Evolutionary conservation across 2,329 filamentous ascomycete species (phyloP), one percentile per base, ranked within the genome.

Genomic region (Moelleriella libera): DNA sequence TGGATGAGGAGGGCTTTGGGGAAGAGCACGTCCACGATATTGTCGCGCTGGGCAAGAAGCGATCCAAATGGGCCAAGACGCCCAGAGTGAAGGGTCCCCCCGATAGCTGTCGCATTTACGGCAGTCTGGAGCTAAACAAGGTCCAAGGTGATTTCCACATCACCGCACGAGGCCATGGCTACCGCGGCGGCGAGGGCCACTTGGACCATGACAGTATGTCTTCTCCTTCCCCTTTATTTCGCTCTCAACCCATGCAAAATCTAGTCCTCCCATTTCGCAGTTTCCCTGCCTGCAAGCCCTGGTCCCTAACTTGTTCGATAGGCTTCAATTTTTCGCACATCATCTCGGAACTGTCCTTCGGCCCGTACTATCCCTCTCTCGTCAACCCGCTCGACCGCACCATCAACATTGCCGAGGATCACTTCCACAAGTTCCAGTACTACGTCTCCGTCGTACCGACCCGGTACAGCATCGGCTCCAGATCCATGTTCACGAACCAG

Each of bases 91-190:
- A 73, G 60, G 68, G 69, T 4, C 56, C 58, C 28, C 65, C 74
- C 12, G 85, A 95, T 63, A 84, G 85, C 52, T 98, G 92, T 64
- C 80, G 92, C 44, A 80, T 98, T 52, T 98, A 80, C 63, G 92
- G 92, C 34, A 94, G 80, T 57, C 65, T 98, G 63, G 85, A 94
- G 55, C 76, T 94, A 55, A 98, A 98, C 66, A 94, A 94, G 68
- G 92, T 98, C 43, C 90, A 96, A 66, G 92, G 90, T 4, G 90
- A 98, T 64, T 97, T 98, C 61, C 92, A 98, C 63, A 92, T 98
- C 59, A 98, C 92, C 2, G 92, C 92, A 3, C 71, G 88, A 51
- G 92, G 92, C 0, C 90, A 97, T 64, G 92, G 92, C n/a, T 98
- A 98, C 65, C 77, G 79, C 65, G 88, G 89, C 60, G 73, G 80